Evolutionary conservation across 805 yeast genomes (phyloP).

Genomic region (Cyberlindnera xylosilytica): DNA sequence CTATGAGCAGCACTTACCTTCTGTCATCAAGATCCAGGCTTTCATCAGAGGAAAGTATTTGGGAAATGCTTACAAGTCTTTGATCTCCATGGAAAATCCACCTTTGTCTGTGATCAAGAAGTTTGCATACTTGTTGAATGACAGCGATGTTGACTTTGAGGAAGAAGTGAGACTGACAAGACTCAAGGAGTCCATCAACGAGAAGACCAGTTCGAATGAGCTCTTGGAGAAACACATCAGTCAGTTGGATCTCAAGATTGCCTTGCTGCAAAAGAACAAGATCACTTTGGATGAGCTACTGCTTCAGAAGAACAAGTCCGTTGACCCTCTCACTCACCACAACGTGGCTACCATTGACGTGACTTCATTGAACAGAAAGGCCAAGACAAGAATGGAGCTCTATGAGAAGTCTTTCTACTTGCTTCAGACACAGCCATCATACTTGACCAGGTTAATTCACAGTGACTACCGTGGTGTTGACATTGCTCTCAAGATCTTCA

Average conservation of each 20-base stretch:
- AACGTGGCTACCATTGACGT: conserved; percentile 23
- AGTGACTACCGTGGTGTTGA: conserved; percentile 29
- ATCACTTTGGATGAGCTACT: conserved; percentile 71
- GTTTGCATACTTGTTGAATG: conserved; percentile 73
- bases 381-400: conserved; percentile 53
- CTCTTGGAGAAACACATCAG: conserved; percentile 70
- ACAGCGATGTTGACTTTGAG: conserved; percentile 68
- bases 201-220: conserved; percentile 67
- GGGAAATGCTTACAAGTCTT: conserved; percentile 67
- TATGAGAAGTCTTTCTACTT: conserved; percentile 80
- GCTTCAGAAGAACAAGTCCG: conserved; percentile 35
- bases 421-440: conserved; percentile 78
- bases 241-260: conserved; percentile 73
- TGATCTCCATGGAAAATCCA: conserved; percentile 71
- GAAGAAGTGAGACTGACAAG: conserved; percentile 70
- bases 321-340: conserved; percentile 2
- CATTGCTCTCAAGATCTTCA: conserved; percentile 26
- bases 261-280: conserved; percentile 73
- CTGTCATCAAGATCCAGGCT: conserved; percentile 72
- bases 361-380: conserved; percentile 27
- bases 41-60: conserved; percentile 63
- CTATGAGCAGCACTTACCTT: conserved; percentile 54
- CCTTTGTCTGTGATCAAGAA: conserved; percentile 71
- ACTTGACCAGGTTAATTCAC: conserved; percentile 56
- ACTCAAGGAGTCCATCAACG: conserved; percentile 64